Conservation (phyloP, 768 basidiomycete genomes). For the Panaeolus papilionaceus region DNA sequence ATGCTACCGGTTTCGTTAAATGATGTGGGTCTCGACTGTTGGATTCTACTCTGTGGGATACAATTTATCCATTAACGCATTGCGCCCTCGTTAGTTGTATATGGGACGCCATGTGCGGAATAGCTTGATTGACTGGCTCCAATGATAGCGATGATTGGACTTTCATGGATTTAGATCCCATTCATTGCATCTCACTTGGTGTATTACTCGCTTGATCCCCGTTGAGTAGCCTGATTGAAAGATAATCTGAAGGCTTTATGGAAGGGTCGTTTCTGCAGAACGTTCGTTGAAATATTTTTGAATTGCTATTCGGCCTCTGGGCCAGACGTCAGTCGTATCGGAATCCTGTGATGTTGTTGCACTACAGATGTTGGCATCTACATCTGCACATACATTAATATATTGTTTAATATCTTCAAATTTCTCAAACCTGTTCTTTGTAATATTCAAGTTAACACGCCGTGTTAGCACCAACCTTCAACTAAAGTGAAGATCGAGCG, state of each 20-base stretch:
- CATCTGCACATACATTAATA: too few species aligned
- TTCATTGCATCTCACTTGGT: neutral
- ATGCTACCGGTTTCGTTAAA: neutral
- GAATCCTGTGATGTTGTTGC: too few species aligned
- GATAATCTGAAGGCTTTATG: neutral
- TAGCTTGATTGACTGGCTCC: neutral
- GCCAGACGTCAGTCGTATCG: neutral
- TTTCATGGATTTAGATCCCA: neutral
- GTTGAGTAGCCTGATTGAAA: neutral
- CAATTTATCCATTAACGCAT: neutral
- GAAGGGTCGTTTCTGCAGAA: neutral
- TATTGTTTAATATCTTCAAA: too few species aligned
- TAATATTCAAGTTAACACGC: too few species aligned
- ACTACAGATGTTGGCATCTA: too few species aligned
- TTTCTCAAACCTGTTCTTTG: too few species aligned
- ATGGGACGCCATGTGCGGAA: neutral
- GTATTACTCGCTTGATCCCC: constrained; percentile 2
- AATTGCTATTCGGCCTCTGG: neutral
- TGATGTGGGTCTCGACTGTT: constrained; percentile 1
- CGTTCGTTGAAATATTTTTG: neutral
- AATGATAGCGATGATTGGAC: neutral
- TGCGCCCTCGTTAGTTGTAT: neutral
- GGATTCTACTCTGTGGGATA: neutral
- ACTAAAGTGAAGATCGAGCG: neutral
- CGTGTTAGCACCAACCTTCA: too few species aligned